phyloP scores from a whole-genome alignment of 2,329 filamentous ascomycete species.

The Ophiostoma himal-ulmi region DNA sequence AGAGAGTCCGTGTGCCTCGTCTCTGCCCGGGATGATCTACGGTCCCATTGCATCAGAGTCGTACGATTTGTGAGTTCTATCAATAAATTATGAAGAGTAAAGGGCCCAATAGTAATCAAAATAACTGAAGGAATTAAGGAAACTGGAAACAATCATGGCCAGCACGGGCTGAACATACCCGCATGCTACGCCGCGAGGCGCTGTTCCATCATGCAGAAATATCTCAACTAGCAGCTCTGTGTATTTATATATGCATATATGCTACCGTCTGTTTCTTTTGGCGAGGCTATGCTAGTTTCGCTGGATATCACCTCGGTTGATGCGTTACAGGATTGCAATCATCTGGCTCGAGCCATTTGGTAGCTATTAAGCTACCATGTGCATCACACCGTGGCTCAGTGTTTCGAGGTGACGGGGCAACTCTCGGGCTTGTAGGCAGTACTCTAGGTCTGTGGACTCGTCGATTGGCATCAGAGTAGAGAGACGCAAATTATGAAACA shows the following conservation, averaged over 20 bases:
- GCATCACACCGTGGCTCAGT: not conserved
- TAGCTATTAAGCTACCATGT: too few species aligned
- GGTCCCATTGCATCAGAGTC: conserved; percentile 24
- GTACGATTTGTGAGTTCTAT: conserved; percentile 16
- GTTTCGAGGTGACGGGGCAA: not conserved
- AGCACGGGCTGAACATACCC: not conserved
- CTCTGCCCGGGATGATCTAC: conserved; percentile 14
- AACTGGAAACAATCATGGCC: too few species aligned
- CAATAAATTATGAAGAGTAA: not conserved
- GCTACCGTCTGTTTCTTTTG: not conserved
- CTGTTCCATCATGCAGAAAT: not conserved
- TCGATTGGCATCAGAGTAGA: not conserved
- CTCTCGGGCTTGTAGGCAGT: not conserved
- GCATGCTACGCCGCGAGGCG: too few species aligned
- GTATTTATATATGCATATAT: too few species aligned
- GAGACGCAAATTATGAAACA: not conserved
- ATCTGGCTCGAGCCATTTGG: not conserved
- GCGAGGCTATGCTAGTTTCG: not conserved
- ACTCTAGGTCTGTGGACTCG: too few species aligned
- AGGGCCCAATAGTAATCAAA: not conserved
- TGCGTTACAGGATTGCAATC: not conserved
- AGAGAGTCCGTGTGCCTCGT: conserved; percentile 15
- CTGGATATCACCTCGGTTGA: not conserved
- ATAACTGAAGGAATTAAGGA: too few species aligned
- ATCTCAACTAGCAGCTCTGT: too few species aligned